Evolutionary conservation across 2,329 filamentous ascomycete genomes (phyloP).

Genomic region (Paecilomyces fulvus): DNA sequence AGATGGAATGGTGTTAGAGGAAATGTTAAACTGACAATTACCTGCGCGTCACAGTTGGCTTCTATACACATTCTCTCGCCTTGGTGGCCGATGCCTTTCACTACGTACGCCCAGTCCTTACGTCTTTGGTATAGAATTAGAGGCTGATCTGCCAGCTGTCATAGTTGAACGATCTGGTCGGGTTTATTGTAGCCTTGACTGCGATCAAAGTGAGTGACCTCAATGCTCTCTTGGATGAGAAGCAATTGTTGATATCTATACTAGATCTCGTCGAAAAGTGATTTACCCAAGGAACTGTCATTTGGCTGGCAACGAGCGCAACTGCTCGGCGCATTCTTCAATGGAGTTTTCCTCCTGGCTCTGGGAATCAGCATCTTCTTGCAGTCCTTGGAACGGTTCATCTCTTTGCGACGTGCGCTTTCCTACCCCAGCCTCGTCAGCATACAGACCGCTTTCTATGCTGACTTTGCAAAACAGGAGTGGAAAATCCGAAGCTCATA

Average conservation of each 20-base stretch:
- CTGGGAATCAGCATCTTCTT: constrained; percentile 64
- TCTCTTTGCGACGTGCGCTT: constrained; percentile 4
- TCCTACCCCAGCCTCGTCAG: background rate
- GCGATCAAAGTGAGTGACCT: constrained; percentile 49
- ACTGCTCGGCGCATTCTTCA: constrained; percentile 72
- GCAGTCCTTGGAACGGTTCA: constrained; percentile 58
- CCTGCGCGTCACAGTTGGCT: constrained; percentile 44
- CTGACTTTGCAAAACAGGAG: constrained; percentile 36
- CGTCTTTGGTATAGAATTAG: background rate
- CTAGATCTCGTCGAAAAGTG: constrained; percentile 49
- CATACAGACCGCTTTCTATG: background rate
- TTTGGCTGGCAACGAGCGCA: constrained; percentile 72
- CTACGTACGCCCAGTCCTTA: constrained; percentile 46
- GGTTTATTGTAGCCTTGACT: constrained; percentile 58
- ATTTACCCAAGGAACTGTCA: constrained; percentile 52
- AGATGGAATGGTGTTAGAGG: background rate
- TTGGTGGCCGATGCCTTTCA: constrained; percentile 72
- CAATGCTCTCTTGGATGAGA: constrained; percentile 1
- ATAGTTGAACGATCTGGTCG: constrained; percentile 63
- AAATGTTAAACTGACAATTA: background rate
- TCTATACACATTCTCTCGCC: constrained; percentile 62
- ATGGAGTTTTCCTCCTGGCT: constrained; percentile 65
- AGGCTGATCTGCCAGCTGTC: background rate
- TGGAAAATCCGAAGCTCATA: constrained; percentile 58
- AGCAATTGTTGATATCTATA: background rate